Evolutionary conservation across 257 asterid genomes (phyloP).

Genomic region (Plantago major): DNA sequence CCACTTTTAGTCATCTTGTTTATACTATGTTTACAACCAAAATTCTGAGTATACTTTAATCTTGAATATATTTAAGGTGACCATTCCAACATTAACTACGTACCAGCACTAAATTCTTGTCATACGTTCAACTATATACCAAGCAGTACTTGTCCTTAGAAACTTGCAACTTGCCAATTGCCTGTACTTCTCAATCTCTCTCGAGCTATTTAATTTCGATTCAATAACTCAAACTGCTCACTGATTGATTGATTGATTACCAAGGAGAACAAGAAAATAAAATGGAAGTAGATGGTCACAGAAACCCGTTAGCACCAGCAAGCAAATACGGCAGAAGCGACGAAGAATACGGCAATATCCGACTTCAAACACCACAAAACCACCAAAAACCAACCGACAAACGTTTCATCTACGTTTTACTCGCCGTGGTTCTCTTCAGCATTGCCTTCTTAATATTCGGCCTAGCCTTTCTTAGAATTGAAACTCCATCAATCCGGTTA

Average conservation of each 20-base stretch:
- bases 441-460: constrained; percentile 34
- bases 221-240: not conserved
- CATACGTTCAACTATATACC: no score
- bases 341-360: not conserved
- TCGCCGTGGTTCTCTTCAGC: constrained; percentile 30
- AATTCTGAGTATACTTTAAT: no score
- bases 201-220: not conserved
- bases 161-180: no score
- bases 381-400: constrained; percentile 27
- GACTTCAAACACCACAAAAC: constrained; percentile 9
- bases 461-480: constrained; percentile 30
- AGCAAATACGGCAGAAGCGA: constrained; percentile 1
- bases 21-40: no score
- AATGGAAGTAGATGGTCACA: constrained; percentile 22
- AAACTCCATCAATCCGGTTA: constrained; percentile 30
- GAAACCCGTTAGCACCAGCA: constrained; percentile 15
- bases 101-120: no score
- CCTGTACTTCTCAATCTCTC: not conserved
- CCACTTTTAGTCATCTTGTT: no score
- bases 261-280: not conserved
- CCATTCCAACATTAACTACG: no score
- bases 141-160: no score
- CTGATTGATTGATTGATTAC: no score
- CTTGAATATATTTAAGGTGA: no score
- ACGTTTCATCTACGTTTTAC: constrained; percentile 38